Evolutionary conservation across 495 filamentous ascomycete species (phyloP).

Genomic region (Aspergillus egyptiacus): DNA sequence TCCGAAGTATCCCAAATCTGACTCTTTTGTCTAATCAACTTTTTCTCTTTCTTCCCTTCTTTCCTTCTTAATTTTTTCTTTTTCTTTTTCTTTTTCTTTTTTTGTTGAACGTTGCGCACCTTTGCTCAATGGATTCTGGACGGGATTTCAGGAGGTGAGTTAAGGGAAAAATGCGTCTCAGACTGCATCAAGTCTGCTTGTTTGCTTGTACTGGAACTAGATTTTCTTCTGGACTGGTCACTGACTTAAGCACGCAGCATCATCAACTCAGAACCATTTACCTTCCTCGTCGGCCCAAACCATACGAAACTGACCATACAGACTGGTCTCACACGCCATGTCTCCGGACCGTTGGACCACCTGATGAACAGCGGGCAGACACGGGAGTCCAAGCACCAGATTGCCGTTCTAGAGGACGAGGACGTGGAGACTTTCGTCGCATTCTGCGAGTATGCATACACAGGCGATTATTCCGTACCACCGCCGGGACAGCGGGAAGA

Average conservation of each 20-base stretch:
- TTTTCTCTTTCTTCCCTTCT: too few species aligned
- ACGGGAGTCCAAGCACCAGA: slow-evolving; percentile 39
- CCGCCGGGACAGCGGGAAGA: slow-evolving; percentile 25
- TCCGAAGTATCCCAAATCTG: too few species aligned
- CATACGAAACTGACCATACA: slow-evolving; percentile 44
- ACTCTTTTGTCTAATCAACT: too few species aligned
- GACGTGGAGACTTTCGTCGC: slow-evolving; percentile 44
- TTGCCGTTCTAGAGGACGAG: slow-evolving; percentile 40
- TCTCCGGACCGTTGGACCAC: slow-evolving; percentile 43
- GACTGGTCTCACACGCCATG: slow-evolving; percentile 41
- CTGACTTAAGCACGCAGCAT: slow-evolving; percentile 25
- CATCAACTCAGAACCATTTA: slow-evolving; percentile 40
- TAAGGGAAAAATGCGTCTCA: not conserved
- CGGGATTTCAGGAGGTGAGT: slow-evolving; percentile 34
- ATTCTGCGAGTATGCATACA: slow-evolving; percentile 47
- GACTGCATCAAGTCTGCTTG: slow-evolving; percentile 2
- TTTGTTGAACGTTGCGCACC: not conserved
- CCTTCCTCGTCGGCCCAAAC: slow-evolving; percentile 44
- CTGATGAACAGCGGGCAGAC: slow-evolving; percentile 43
- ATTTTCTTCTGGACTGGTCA: not conserved
- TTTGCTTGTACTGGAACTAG: slow-evolving; percentile 1
- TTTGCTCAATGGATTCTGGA: slow-evolving; percentile 27
- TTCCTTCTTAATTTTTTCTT: too few species aligned
- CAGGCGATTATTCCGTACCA: slow-evolving; percentile 41
- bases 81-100: too few species aligned